Conservation (phyloP, 495 filamentous ascomycete genomes). For the Tuber brumale region DNA sequence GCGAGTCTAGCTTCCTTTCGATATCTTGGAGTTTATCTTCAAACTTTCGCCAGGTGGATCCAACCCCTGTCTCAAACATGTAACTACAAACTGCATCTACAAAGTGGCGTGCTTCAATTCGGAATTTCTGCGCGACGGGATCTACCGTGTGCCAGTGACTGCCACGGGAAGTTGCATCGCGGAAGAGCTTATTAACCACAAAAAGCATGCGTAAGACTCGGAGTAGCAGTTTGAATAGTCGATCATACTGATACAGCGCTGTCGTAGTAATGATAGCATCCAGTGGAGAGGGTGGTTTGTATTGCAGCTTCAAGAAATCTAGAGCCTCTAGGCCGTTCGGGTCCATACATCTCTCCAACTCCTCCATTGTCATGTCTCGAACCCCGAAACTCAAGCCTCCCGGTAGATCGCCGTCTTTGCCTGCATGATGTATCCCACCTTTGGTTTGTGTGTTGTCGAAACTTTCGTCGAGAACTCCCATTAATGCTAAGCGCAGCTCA, state of each 20-base stretch:
- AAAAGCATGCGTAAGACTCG: constrained; percentile 73
- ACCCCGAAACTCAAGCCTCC: constrained; percentile 81
- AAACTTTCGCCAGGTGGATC: constrained; percentile 62
- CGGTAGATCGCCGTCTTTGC: constrained; percentile 52
- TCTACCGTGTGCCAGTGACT: constrained; percentile 42
- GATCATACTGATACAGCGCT: constrained; percentile 71
- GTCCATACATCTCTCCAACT: constrained; percentile 72
- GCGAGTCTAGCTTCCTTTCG: constrained; percentile 52
- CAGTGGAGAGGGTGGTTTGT: constrained; percentile 68
- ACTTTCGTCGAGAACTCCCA: constrained; percentile 75
- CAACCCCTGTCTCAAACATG: constrained; percentile 70
- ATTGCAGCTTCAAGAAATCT: constrained; percentile 83
- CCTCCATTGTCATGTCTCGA: constrained; percentile 66
- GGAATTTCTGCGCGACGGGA: constrained; percentile 55
- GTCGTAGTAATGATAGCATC: constrained; percentile 62
- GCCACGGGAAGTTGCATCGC: constrained; percentile 49
- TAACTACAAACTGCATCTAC: constrained; percentile 61
- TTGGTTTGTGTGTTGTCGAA: constrained; percentile 46
- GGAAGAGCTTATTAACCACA: constrained; percentile 63
- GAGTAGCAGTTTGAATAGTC: constrained; percentile 70
- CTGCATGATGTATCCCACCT: constrained; percentile 23
- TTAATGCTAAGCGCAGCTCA: constrained; percentile 78
- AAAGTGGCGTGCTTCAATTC: constrained; percentile 72
- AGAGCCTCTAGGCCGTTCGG: constrained; percentile 73
- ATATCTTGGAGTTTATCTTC: constrained; percentile 57